Evolutionary conservation across 176 grass and related monocot species (phyloP).

Genomic region (Puya raimondii): DNA sequence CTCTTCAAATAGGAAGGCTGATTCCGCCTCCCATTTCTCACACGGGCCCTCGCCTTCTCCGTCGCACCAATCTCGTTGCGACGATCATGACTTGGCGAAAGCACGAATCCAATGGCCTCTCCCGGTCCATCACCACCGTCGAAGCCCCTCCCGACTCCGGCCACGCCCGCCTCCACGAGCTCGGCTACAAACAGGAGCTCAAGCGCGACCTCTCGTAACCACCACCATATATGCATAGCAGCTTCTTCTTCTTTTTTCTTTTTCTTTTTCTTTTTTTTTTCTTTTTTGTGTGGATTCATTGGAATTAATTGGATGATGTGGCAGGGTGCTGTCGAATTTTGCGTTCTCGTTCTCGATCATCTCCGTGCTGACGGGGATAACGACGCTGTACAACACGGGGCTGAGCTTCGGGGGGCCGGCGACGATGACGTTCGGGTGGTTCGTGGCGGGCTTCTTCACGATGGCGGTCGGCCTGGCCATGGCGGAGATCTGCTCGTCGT

Average conservation of each 20-base stretch:
- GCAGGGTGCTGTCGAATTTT: slow-evolving; percentile 74
- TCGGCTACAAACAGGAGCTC: slow-evolving; percentile 93
- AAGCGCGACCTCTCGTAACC: slow-evolving; percentile 83
- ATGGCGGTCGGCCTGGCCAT: slow-evolving; percentile 67
- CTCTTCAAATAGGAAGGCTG: too few species aligned
- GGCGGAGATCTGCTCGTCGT: slow-evolving; percentile 97
- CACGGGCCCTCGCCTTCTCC: too few species aligned
- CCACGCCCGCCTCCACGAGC: slow-evolving; percentile 50
- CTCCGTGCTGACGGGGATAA: slow-evolving; percentile 83
- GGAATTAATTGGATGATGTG: not conserved
- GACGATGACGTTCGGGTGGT: slow-evolving; percentile 82
- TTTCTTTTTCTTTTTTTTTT: not conserved
- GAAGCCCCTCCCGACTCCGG: slow-evolving; percentile 37
- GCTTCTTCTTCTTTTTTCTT: not conserved
- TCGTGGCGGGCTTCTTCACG: slow-evolving; percentile 70
- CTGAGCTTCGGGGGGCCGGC: slow-evolving; percentile 62
- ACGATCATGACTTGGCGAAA: slow-evolving; percentile 11
- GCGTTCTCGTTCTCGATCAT: slow-evolving; percentile 97
- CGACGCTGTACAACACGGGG: slow-evolving; percentile 78
- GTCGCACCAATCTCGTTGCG: too few species aligned
- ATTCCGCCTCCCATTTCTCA: too few species aligned
- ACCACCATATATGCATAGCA: not conserved
- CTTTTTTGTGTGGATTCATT: not conserved
- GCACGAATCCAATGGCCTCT: slow-evolving; percentile 7
- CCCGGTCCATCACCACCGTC: not conserved